Percentiles rank a stretch among this genome's conserved stretches.
Conservation (phyloP, 2,329 filamentous ascomycete genomes). For the Keithomyces neogunnii region DNA sequence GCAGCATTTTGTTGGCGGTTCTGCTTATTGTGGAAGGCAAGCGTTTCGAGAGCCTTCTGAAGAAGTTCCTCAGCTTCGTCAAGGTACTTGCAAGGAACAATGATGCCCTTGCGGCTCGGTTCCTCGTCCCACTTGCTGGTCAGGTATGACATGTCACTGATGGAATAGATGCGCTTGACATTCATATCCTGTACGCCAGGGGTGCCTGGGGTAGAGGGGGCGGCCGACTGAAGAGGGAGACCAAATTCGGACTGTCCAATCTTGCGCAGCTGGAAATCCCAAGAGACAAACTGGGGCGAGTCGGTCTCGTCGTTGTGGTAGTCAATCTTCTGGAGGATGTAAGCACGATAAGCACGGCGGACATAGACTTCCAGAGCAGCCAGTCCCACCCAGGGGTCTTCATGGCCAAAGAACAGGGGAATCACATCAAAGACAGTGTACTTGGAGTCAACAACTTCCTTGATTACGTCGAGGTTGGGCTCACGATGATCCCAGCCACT, state of each 20-base stretch:
- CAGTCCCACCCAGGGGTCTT: constrained; percentile 87
- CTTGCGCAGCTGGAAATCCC: constrained; percentile 94
- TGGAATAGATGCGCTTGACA: constrained; percentile 83
- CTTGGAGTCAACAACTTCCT: constrained; percentile 97
- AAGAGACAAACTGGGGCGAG: constrained; percentile 68
- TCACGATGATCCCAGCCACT: constrained; percentile 94
- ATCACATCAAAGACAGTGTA: constrained; percentile 97
- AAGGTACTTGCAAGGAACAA: constrained; percentile 85
- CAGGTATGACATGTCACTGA: constrained; percentile 93
- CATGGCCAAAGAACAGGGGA: constrained; percentile 88
- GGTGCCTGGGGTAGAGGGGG: constrained; percentile 76
- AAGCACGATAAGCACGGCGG: constrained; percentile 92
- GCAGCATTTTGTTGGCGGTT: constrained; percentile 45
- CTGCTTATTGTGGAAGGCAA: constrained; percentile 53
- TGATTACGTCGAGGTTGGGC: constrained; percentile 81
- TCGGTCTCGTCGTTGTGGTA: constrained; percentile 75
- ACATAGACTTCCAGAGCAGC: constrained; percentile 95
- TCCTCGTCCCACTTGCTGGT: constrained; percentile 65
- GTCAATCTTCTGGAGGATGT: constrained; percentile 79
- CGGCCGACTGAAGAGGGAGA: constrained; percentile 67
- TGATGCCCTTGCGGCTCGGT: constrained; percentile 82
- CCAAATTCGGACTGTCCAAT: constrained; percentile 88
- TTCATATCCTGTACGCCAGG: constrained; percentile 49
- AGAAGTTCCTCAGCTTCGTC: constrained; percentile 90
- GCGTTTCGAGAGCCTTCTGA: constrained; percentile 72